phyloP scores from a whole-genome alignment of 1,284 basidiomycete species.

The Athelia psychrophila region DNA sequence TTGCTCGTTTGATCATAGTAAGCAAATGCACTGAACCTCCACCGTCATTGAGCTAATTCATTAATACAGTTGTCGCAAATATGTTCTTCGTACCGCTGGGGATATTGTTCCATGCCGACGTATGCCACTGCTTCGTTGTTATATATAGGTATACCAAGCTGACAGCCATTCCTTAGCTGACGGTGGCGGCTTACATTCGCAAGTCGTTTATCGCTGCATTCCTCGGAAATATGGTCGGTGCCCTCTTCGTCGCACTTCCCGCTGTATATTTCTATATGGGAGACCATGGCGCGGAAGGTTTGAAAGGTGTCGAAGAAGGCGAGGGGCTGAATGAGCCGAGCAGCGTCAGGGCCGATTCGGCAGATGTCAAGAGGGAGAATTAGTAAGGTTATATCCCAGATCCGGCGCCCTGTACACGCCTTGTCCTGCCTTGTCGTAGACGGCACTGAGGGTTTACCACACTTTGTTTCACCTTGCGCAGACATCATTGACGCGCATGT shows the following conservation, averaged over 20 bases:
- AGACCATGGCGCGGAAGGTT: constrained; percentile 42
- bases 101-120: constrained; percentile 70
- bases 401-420: no score
- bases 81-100: constrained; percentile 74
- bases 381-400: no score
- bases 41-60: constrained; percentile 1
- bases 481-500: no score
- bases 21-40: constrained; percentile 11
- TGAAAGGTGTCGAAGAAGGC: constrained; percentile 34
- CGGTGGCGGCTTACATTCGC: constrained; percentile 58
- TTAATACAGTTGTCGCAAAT: constrained; percentile 56
- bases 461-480: no score
- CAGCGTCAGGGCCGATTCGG: no score
- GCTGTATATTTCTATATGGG: constrained; percentile 57
- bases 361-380: no score
- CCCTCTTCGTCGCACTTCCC: constrained; percentile 59
- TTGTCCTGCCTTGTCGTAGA: no score
- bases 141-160: constrained; percentile 4
- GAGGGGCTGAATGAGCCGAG: not conserved
- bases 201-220: constrained; percentile 72
- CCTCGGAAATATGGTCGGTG: constrained; percentile 71
- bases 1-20: constrained; percentile 72
- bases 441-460: no score
- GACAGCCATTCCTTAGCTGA: constrained; percentile 37
- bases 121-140: constrained; percentile 26